Percentiles rank a stretch among this genome's conserved stretches.
Conservation (phyloP, 2,329 filamentous ascomycete species). For the Pyrenochaeta sp. region DNA sequence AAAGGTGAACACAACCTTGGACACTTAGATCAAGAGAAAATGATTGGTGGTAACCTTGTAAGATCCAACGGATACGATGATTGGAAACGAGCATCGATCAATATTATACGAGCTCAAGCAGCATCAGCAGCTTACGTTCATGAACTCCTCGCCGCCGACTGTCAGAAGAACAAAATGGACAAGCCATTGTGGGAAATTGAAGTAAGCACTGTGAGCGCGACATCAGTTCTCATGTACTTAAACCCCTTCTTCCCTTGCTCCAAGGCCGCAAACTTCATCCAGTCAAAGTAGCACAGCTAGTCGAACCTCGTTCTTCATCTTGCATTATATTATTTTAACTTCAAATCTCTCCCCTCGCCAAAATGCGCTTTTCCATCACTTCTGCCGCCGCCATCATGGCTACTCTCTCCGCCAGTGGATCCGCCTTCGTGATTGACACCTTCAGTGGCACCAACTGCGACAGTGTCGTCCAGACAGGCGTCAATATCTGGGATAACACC, state of each 20-base stretch:
- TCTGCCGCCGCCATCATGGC: background rate
- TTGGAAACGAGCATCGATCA: too few species aligned
- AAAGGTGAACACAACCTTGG: too few species aligned
- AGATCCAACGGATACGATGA: too few species aligned
- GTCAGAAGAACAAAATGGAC: too few species aligned
- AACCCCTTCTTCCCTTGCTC: background rate
- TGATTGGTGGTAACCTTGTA: too few species aligned
- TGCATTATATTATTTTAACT: background rate
- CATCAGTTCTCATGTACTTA: too few species aligned
- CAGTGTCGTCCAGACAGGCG: background rate
- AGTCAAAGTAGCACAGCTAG: background rate
- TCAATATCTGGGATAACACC: slow-evolving; percentile 18
- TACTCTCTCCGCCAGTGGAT: background rate
- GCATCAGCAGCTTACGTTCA: too few species aligned
- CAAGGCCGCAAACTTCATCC: background rate
- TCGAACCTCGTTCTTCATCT: background rate
- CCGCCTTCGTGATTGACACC: background rate
- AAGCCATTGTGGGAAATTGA: too few species aligned
- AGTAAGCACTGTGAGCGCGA: too few species aligned
- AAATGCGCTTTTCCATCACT: background rate
- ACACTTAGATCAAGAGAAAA: too few species aligned
- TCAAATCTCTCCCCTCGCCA: background rate
- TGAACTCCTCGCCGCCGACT: too few species aligned
- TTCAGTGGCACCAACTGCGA: slow-evolving; percentile 1
- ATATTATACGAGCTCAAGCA: too few species aligned